Base-by-base conservation (phyloP, 23 red algal genomes). In the Gracilariopsis chorda region DNA sequence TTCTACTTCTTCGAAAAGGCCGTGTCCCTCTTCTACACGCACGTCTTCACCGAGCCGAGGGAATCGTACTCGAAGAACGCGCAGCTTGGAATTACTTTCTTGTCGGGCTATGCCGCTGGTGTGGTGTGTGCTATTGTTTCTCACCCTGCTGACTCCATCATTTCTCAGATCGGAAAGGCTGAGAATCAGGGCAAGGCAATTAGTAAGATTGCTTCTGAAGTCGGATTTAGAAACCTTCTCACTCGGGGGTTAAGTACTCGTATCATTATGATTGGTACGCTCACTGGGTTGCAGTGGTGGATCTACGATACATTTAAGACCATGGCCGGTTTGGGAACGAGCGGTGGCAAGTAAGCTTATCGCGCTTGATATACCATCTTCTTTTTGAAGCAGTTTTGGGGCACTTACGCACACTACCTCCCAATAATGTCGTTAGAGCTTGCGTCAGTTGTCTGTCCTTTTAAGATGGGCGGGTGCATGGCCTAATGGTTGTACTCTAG, bases 1-100 rank as follows among this genome's bases (percentile, higher is more conserved):
- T 98, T 98, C 88, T 94, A 90, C 58, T 93, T 98, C 57, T 98
- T 98, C 79, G 96, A 98, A 75, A 95, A 93, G 65, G 68, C 69
- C 14, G 92, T 94, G 44, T 14, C 39, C 25, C 7, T 83, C 1
- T 94, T 94, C 83, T 94, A 94, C 77, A 68, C 83, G 2, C 35
- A 80, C 35, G 84, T 94, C 17, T 98, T 94, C 78, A 98, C 96
- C 4, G 82, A 90, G 73, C 91, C 96, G 11, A 95, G 94, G 80
- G 75, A 88, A 61, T 81, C 88, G 46, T 93, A 94, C 41, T 95
- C 92, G 42, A 93, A 98, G 87, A 93, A 84, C 52, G 93, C 93
- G 23, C 92, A 98, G 51, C 92, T 98, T 5, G 88, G 92, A 19
- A 75, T 98, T 28, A 95, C 92, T 28, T 84, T 92, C 51, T 77